These are phyloP conservation scores for Aaosphaeria arxii DNA, from an alignment of 2,329 filamentous ascomycete genomes.

Conservation along the genomic window DNA sequence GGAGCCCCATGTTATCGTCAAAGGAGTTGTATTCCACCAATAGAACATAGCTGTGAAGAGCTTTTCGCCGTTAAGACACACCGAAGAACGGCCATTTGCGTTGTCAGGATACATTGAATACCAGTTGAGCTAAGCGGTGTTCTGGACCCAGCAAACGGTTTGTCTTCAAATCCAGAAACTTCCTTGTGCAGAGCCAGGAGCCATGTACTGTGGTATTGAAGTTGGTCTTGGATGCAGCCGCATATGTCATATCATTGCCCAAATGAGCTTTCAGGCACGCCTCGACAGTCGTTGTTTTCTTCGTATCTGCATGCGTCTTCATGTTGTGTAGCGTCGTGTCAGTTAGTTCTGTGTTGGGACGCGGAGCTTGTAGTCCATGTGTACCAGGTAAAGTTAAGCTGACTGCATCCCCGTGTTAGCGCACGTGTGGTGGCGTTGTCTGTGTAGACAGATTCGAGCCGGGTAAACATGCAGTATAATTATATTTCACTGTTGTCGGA, in stretches of 20 bases:
- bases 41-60: no score
- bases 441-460: background rate
- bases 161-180: no score
- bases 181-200: background rate
- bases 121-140: no score
- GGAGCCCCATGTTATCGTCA: no score
- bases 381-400: background rate
- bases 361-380: background rate
- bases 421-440: no score
- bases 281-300: background rate
- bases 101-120: no score
- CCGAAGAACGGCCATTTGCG: no score
- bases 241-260: background rate
- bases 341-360: background rate
- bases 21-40: no score
- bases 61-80: no score
- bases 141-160: no score
- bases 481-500: background rate
- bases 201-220: background rate
- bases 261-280: background rate
- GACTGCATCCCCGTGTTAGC: no score
- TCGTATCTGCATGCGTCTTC: background rate
- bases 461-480: background rate
- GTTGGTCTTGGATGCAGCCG: background rate
- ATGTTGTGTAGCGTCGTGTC: background rate